These are phyloP conservation scores for Leptomonas pyrrhocoris DNA, from an alignment of 208 protist species.

Conservation along the genomic window DNA sequence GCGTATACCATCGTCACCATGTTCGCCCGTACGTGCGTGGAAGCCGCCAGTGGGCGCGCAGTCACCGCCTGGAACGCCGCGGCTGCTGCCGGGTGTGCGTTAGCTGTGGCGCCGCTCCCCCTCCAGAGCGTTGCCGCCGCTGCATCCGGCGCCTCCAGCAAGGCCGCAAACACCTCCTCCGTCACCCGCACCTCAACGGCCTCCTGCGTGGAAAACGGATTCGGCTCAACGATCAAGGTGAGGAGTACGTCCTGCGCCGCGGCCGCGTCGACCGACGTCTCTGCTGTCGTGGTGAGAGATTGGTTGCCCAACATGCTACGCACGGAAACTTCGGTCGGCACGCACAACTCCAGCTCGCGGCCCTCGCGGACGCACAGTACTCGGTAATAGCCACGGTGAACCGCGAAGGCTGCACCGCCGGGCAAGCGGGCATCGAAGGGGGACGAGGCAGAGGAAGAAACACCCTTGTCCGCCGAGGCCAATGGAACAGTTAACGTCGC, in stretches of 20 bases:
- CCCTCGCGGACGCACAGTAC: slow-evolving; percentile 23
- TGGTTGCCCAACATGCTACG: slow-evolving; percentile 2
- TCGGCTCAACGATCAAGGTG: slow-evolving; percentile 17
- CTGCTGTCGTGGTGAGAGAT: neutral
- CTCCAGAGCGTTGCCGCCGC: slow-evolving; percentile 24
- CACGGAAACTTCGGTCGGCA: slow-evolving; percentile 25
- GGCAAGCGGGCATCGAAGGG: slow-evolving; percentile 3
- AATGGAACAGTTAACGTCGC: slow-evolving; percentile 1
- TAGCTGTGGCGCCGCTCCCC: slow-evolving; percentile 2
- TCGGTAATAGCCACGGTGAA: slow-evolving; percentile 28
- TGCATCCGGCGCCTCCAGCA: slow-evolving; percentile 14
- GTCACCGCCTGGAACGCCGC: slow-evolving; percentile 12
- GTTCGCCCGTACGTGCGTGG: slow-evolving; percentile 21
- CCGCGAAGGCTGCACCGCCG: slow-evolving; percentile 16
- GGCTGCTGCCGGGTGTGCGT: slow-evolving; percentile 8
- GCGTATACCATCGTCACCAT: slow-evolving; percentile 44
- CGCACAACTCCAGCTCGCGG: slow-evolving; percentile 26
- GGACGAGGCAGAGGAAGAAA: neutral
- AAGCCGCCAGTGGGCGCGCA: slow-evolving; percentile 8
- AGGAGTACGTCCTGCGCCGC: slow-evolving; percentile 7
- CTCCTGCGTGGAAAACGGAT: slow-evolving; percentile 8
- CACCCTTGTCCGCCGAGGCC: neutral
- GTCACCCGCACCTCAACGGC: slow-evolving; percentile 10
- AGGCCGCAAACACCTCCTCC: slow-evolving; percentile 10
- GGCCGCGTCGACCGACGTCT: neutral